Evolutionary conservation across 1,139 yeast genomes (phyloP), one percentile per base, ranked within the genome.

Genomic region (Wickerhamiella pararugosa): DNA sequence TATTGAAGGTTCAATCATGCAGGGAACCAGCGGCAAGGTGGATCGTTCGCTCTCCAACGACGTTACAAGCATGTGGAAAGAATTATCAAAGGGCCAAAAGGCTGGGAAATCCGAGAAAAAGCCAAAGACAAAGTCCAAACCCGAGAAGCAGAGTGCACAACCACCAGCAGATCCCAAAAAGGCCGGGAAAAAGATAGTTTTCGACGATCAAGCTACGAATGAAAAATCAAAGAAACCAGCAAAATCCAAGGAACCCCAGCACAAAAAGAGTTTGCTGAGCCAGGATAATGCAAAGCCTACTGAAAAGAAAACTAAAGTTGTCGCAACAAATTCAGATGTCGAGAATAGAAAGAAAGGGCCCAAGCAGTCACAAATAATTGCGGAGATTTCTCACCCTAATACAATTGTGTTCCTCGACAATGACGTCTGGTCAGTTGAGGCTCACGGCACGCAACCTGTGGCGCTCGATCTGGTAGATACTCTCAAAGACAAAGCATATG

Each of bases 401-500:
- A 29, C 26, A 6, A 28, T 34, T 3, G 21, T 41, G n/a, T n/a
- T 41, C n/a, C 40, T 32, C 6, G 37, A 41, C 4, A 33, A 29
- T 1, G 43, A 33, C 25, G 36, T 32, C 8, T 41, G 43, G 43
- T 38, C 35, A 6, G 25, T 28, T 9, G 34, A 32, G 30, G 28
- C 29, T 7, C 2, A 7, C 4, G 43, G 40, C 5, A 21, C 25
- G 10, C 26, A 28, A 15, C 27, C 32, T 8, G 7, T 42, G 9
- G 43, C 47, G 6, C 27, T 66, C 49, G 64, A 65, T 8, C 71
- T 72, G 49, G 61, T 74, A 29, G 79, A 75, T 32, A 66, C 73
- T 50, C 65, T 84, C 38, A 70, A 67, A 43, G 76, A 73, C 46
- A 72, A 78, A 55, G 96, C 94, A 32, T 70, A 78, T 54, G 66